Evolutionary conservation across 192 early-diverging fungal species (phyloP).

Genomic region (Backusella tuberculispora): DNA sequence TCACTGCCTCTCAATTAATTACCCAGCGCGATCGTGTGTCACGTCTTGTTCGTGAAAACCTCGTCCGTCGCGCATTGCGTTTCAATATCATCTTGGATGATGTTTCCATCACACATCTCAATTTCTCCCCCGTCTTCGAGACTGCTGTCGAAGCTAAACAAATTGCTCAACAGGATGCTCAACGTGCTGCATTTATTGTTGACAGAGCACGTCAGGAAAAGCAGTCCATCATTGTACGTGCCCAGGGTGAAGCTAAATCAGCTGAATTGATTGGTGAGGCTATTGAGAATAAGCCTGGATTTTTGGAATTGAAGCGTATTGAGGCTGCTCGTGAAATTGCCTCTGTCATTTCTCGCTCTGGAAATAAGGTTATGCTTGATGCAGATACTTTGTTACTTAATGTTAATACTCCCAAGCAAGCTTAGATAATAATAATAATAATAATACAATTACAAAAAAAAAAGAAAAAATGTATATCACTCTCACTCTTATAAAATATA

Average conservation of each 20-base stretch:
- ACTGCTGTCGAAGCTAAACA: conserved; percentile 97
- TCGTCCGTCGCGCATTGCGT: conserved; percentile 73
- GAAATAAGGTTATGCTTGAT: conserved; percentile 93
- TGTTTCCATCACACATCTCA: conserved; percentile 97
- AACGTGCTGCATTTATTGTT: conserved; percentile 93
- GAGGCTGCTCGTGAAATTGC: conserved; percentile 97
- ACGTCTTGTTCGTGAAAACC: conserved; percentile 85
- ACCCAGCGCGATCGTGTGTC: conserved; percentile 94
- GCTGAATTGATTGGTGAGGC: conserved; percentile 96
- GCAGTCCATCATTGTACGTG: conserved; percentile 95
- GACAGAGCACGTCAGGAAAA: conserved; percentile 96
- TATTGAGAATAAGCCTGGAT: conserved; percentile 97
- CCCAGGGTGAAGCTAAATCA: conserved; percentile 94
- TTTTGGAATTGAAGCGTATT: conserved; percentile 89
- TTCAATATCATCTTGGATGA: conserved; percentile 97
- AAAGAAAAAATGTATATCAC: conserved; percentile 8
- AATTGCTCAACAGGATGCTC: conserved; percentile 99
- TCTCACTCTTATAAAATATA: not conserved
- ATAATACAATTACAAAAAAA: too few species aligned
- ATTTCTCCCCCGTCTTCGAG: conserved; percentile 94
- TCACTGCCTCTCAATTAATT: conserved; percentile 98
- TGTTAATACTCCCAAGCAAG: conserved; percentile 52
- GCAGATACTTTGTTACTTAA: conserved; percentile 92
- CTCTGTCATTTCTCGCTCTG: conserved; percentile 76
- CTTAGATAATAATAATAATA: not conserved